phyloP scores from a whole-genome alignment of 2,329 filamentous ascomycete species.

The Colletotrichum ledebouriae region DNA sequence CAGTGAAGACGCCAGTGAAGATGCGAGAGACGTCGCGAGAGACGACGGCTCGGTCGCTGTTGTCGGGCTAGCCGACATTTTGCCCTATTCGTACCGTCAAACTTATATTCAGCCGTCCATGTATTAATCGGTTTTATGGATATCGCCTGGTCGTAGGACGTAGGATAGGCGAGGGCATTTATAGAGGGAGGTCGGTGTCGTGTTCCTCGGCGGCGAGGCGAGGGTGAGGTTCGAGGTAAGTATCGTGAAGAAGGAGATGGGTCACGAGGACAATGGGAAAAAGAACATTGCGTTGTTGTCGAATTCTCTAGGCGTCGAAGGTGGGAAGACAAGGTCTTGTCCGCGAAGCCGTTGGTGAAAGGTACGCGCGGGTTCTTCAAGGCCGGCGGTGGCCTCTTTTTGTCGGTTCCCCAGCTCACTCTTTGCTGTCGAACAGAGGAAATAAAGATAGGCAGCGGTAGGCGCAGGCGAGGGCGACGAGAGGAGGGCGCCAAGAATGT shows the following conservation, averaged over 20 bases:
- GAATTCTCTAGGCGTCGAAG: neutral
- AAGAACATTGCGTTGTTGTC: slow-evolving; percentile 7
- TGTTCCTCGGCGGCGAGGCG: neutral
- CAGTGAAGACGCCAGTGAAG: slow-evolving; percentile 45
- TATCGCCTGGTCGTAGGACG: neutral
- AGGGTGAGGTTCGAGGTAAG: neutral
- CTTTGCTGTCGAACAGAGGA: slow-evolving; percentile 17
- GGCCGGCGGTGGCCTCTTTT: slow-evolving; percentile 14
- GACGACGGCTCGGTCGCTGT: slow-evolving; percentile 39
- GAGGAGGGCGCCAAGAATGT: slow-evolving; percentile 26
- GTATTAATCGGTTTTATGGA: neutral
- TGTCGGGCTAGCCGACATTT: slow-evolving; percentile 35
- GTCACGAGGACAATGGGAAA: slow-evolving; percentile 17
- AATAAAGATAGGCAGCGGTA: slow-evolving; percentile 14
- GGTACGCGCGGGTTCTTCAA: neutral
- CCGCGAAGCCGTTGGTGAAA: slow-evolving; percentile 4
- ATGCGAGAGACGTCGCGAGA: slow-evolving; percentile 37
- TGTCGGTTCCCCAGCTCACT: slow-evolving; percentile 2
- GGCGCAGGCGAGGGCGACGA: slow-evolving; percentile 1
- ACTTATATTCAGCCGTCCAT: neutral
- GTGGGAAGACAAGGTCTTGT: neutral
- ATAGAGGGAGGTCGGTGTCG: neutral
- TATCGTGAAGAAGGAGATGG: neutral
- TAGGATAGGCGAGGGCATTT: neutral
- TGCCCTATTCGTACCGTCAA: slow-evolving; percentile 9